These are phyloP conservation scores for Lichtheimia ornata DNA, from an alignment of 371 early-diverging fungal species.

Conservation along the genomic window DNA sequence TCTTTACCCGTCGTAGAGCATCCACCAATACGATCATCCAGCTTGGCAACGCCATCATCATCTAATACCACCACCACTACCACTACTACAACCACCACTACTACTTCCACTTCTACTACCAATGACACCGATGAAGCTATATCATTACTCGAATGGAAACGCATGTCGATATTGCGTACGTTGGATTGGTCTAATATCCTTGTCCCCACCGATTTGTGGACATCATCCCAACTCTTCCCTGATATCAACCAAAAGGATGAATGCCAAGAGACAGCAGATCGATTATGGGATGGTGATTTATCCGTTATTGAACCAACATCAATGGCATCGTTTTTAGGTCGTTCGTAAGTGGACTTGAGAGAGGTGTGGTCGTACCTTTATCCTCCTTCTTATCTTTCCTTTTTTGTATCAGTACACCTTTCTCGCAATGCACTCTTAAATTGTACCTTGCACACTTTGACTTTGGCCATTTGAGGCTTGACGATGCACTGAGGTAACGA, in stretches of 20 bases:
- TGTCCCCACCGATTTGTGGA: slow-evolving; percentile 17
- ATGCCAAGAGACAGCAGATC: slow-evolving; percentile 13
- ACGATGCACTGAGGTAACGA: slow-evolving; percentile 71
- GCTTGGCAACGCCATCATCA: slow-evolving; percentile 6
- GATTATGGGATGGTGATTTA: slow-evolving; percentile 30
- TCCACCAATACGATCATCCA: slow-evolving; percentile 18
- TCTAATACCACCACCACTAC: neutral
- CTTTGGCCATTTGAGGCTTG: slow-evolving; percentile 68
- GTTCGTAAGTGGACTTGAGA: slow-evolving; percentile 18
- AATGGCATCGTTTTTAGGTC: slow-evolving; percentile 37
- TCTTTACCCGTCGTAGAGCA: neutral
- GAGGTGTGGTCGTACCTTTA: neutral
- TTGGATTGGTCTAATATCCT: slow-evolving; percentile 21
- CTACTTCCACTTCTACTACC: neutral
- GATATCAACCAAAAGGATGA: slow-evolving; percentile 18
- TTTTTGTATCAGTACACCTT: slow-evolving; percentile 31
- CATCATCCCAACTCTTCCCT: slow-evolving; percentile 16
- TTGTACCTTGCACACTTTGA: slow-evolving; percentile 77
- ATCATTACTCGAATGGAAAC: slow-evolving; percentile 32
- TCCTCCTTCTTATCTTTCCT: neutral
- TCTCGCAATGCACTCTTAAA: slow-evolving; percentile 46
- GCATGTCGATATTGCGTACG: slow-evolving; percentile 22
- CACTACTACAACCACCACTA: neutral
- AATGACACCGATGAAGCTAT: slow-evolving; percentile 7
- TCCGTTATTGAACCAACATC: slow-evolving; percentile 17